These are phyloP conservation scores for Sclerotinia spermophila DNA, from an alignment of 2,329 filamentous ascomycete species.

Conservation along the genomic window DNA sequence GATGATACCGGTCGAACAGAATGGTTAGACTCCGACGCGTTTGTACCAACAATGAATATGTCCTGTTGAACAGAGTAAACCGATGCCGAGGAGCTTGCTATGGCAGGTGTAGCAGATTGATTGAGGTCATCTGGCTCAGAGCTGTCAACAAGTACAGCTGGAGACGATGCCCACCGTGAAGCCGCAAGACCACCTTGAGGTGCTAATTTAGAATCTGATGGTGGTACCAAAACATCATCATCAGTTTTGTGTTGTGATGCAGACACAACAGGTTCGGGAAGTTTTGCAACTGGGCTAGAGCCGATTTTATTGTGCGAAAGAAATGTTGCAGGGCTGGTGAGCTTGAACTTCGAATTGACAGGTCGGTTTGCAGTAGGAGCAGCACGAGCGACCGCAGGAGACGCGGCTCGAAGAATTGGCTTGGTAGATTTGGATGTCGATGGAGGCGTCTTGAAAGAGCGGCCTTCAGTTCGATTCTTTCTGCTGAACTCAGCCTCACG, in stretches of 20 bases:
- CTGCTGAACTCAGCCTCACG: background rate
- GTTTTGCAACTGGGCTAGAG: background rate
- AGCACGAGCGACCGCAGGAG: background rate
- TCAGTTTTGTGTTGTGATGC: background rate
- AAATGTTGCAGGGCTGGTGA: background rate
- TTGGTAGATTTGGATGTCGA: background rate
- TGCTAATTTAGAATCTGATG: background rate
- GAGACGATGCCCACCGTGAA: background rate
- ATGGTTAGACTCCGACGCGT: background rate
- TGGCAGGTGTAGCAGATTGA: background rate
- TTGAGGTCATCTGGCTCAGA: background rate
- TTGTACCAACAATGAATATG: background rate
- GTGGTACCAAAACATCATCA: background rate
- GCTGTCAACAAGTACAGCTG: background rate
- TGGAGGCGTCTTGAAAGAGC: background rate
- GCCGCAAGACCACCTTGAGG: background rate
- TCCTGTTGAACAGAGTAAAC: background rate
- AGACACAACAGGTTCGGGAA: background rate
- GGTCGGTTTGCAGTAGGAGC: background rate
- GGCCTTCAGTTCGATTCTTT: background rate
- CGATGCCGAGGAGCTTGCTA: background rate
- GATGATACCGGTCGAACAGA: background rate
- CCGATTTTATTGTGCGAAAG: background rate
- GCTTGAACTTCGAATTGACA: constrained; percentile 4
- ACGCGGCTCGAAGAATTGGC: background rate